Percentiles rank a stretch among this genome's conserved stretches.
Conservation (phyloP, 2,329 filamentous ascomycete species). For the Penicillium italicum region DNA sequence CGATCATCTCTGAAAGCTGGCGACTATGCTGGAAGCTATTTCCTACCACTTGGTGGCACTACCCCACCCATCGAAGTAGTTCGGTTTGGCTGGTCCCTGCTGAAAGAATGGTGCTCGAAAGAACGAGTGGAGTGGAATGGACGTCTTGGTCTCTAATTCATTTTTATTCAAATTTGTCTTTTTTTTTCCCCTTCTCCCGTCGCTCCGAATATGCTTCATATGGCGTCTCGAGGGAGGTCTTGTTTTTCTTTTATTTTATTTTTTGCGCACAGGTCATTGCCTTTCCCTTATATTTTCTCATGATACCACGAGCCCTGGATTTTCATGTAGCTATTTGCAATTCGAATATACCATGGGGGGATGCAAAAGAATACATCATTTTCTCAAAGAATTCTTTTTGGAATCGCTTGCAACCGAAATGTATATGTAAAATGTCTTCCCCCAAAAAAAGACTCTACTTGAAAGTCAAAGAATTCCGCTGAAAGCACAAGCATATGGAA, state of each 20-base stretch:
- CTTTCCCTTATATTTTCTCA: constrained; percentile 17
- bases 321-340: constrained; percentile 20
- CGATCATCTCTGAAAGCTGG: constrained; percentile 33
- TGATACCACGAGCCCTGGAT: constrained; percentile 35
- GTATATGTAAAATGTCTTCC: background rate
- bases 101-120: constrained; percentile 47
- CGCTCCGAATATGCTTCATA: background rate
- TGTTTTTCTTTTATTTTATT: too few relatives aligned
- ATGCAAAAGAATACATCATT: constrained; percentile 2
- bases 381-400: background rate
- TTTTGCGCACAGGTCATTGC: constrained; percentile 5
- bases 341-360: constrained; percentile 18
- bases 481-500: background rate
- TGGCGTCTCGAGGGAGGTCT: constrained; percentile 8
- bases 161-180: background rate
- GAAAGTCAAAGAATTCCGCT: background rate
- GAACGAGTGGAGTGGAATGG: constrained; percentile 46
- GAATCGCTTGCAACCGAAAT: background rate
- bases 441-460: background rate
- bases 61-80: constrained; percentile 46
- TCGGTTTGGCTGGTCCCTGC: constrained; percentile 43
- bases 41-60: constrained; percentile 44
- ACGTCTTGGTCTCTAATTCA: constrained; percentile 37
- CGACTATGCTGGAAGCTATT: constrained; percentile 39
- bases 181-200: background rate